phyloP scores from a whole-genome alignment of 2,329 filamentous ascomycete genomes.

The Exophiala sp. region DNA sequence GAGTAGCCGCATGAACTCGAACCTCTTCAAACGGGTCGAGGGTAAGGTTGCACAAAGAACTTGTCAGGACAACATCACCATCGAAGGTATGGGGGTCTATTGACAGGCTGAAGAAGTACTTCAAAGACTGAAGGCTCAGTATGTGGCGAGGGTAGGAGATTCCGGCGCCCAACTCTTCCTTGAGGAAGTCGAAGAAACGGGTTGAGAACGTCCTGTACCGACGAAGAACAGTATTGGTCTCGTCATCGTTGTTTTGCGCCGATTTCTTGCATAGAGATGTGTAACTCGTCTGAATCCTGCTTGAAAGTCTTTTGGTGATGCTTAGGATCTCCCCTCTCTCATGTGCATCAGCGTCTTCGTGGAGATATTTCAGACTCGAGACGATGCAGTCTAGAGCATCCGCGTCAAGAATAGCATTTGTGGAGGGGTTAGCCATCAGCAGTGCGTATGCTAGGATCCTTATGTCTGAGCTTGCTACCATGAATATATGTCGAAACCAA shows the following conservation, averaged over 20 bases:
- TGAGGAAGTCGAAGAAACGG: conserved; percentile 17
- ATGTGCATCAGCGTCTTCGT: conserved; percentile 81
- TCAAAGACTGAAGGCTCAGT: conserved; percentile 69
- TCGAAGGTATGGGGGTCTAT: conserved; percentile 17
- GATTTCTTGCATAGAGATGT: conserved; percentile 5
- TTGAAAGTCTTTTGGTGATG: conserved; percentile 64
- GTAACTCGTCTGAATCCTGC: conserved; percentile 10
- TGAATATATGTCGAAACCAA: conserved; percentile 36
- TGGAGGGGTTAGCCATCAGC: conserved; percentile 70
- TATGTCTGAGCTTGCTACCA: conserved; percentile 58
- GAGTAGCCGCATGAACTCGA: conserved; percentile 52
- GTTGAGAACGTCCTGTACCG: conserved; percentile 16
- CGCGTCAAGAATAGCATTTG: conserved; percentile 67
- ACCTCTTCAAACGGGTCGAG: conserved; percentile 94
- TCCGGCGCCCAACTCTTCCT: conserved; percentile 70
- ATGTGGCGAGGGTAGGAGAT: conserved; percentile 89
- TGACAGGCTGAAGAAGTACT: conserved; percentile 45
- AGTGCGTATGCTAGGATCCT: conserved; percentile 79
- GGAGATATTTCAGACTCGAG: conserved; percentile 65
- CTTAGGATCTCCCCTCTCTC: conserved; percentile 77
- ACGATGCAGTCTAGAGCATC: conserved; percentile 61
- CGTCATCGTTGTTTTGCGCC: background rate
- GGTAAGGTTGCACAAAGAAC: conserved; percentile 71
- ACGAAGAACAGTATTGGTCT: background rate
- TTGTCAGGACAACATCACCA: conserved; percentile 34